Conservation (phyloP, 768 basidiomycete species). For the Panaeolus papilionaceus region DNA sequence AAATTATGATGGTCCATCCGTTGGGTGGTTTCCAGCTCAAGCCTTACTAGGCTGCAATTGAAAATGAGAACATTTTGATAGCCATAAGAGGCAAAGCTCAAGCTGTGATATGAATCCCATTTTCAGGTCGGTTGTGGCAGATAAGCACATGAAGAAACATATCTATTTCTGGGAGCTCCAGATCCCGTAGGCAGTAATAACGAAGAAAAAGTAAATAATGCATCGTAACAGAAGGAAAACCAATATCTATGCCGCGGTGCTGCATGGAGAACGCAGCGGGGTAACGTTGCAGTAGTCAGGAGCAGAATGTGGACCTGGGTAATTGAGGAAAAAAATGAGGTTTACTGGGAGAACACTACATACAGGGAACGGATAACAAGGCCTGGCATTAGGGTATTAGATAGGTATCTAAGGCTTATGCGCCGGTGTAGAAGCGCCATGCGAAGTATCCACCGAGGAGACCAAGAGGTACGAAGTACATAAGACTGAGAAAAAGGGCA, state of each 20-base stretch:
- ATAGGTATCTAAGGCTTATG: constrained; percentile 42
- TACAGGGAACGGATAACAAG: constrained; percentile 15
- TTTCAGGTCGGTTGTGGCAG: background rate
- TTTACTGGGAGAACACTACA: constrained; percentile 16
- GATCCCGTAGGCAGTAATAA: background rate
- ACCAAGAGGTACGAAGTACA: constrained; percentile 86
- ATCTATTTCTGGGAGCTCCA: constrained; percentile 12
- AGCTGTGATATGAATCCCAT: background rate
- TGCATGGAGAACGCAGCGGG: constrained; percentile 12
- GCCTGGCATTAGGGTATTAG: constrained; percentile 5
- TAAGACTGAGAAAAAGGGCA: constrained; percentile 50
- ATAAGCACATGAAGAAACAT: constrained; percentile 3
- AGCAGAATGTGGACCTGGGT: background rate
- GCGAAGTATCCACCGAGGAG: constrained; percentile 88
- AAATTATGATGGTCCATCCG: background rate
- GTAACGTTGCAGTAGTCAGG: background rate
- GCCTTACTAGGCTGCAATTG: no score
- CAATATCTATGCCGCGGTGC: constrained; percentile 9
- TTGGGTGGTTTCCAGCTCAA: background rate
- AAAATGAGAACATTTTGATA: background rate
- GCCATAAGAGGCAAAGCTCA: background rate
- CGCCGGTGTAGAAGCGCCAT: constrained; percentile 75
- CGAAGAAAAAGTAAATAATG: constrained; percentile 6
- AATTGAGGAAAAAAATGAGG: background rate
- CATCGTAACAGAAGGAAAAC: background rate